Evolutionary conservation across 1,284 basidiomycete species (phyloP).

Genomic region (Laetiporus sulphureus): DNA sequence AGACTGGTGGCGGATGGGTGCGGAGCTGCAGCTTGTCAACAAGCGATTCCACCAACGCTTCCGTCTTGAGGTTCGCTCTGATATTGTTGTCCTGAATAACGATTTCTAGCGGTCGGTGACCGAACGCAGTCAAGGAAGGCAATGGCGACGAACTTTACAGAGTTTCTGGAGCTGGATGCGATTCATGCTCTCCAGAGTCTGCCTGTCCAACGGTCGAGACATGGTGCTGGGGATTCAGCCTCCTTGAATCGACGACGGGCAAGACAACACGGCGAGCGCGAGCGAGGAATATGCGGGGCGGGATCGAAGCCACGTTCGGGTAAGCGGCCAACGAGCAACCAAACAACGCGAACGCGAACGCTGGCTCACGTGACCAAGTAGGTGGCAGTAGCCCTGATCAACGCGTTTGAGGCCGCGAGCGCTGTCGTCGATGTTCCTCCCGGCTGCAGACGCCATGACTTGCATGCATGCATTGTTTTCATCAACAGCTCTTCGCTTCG

Average conservation of each 20-base stretch:
- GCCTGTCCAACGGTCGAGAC: conserved; percentile 45
- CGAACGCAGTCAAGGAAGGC: conserved; percentile 1
- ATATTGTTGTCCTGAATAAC: conserved; percentile 61
- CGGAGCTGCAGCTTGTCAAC: conserved; percentile 39
- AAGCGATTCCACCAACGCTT: conserved; percentile 67
- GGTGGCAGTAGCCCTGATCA: no score
- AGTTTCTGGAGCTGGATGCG: conserved; percentile 65
- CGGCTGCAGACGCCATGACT: no score
- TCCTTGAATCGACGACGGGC: background rate
- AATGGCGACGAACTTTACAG: conserved; percentile 53
- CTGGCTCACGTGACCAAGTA: conserved; percentile 4
- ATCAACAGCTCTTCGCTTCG: no score
- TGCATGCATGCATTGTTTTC: no score
- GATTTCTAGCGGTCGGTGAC: conserved; percentile 10
- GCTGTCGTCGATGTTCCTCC: no score
- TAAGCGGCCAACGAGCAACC: background rate
- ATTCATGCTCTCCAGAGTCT: conserved; percentile 56
- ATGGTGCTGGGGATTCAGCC: conserved; percentile 25
- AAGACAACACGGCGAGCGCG: background rate
- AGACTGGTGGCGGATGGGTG: conserved; percentile 12
- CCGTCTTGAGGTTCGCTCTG: conserved; percentile 73
- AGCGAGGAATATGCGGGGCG: background rate
- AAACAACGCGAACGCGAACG: conserved; percentile 10
- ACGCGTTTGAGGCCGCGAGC: no score
- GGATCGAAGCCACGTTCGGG: background rate